A percentile compares a stretch with the other conserved stretches of the same genome.
These are phyloP conservation scores for Sporothrix schenckii DNA, from an alignment of 2,329 filamentous ascomycete genomes.

Conservation along the genomic window DNA sequence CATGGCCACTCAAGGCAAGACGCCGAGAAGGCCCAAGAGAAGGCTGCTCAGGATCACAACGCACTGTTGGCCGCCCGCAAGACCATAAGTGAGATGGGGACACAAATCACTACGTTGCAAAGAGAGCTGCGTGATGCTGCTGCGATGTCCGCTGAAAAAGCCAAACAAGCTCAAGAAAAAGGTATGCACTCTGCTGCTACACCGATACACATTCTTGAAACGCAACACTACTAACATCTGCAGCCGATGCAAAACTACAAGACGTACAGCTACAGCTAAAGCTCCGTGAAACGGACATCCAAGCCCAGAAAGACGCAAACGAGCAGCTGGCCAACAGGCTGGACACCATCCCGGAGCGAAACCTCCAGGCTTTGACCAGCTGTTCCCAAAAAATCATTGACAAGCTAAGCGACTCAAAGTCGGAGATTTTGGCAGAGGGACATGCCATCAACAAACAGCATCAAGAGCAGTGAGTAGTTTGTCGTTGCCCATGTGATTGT, in stretches of 20 bases:
- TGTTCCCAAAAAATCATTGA: conserved; percentile 33
- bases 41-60: conserved; percentile 37
- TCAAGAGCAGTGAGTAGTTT: conserved; percentile 24
- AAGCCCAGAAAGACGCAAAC: conserved; percentile 23
- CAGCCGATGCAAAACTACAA: conserved; percentile 29
- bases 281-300: conserved; percentile 29
- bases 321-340: conserved; percentile 26
- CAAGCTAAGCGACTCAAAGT: conserved; percentile 26
- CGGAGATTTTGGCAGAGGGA: conserved; percentile 4
- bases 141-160: conserved; percentile 29
- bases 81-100: conserved; percentile 43
- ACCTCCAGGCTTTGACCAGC: conserved; percentile 31
- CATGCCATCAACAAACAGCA: not conserved
- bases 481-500: too few species aligned
- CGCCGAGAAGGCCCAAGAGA: not conserved
- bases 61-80: conserved; percentile 41
- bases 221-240: not conserved
- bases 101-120: conserved; percentile 43
- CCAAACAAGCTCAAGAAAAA: conserved; percentile 20
- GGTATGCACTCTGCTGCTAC: conserved; percentile 29
- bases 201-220: not conserved
- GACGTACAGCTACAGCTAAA: conserved; percentile 19
- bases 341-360: conserved; percentile 31
- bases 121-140: conserved; percentile 40
- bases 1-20: conserved; percentile 49